Conservation (phyloP, 177 flowering plant genomes). For the Vitis hybrid region DNA sequence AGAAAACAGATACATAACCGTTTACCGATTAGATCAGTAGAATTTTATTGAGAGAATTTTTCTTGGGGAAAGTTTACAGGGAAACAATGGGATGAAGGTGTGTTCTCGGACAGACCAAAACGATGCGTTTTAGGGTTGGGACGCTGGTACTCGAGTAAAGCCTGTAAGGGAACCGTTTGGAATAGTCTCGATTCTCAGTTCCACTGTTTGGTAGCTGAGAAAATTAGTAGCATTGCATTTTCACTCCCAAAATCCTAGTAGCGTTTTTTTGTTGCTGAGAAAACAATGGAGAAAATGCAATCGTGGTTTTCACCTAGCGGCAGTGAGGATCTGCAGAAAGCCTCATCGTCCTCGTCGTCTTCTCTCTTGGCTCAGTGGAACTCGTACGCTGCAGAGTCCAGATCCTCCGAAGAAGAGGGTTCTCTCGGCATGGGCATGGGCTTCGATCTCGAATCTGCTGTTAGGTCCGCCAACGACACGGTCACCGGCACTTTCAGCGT, state of each 20-base stretch:
- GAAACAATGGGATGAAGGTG: too few species aligned
- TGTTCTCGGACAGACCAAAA: too few species aligned
- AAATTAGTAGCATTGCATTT: too few species aligned
- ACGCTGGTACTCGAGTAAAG: too few species aligned
- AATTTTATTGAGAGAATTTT: too few species aligned
- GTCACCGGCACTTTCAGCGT: conserved; percentile 60
- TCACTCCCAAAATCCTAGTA: too few species aligned
- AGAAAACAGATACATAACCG: too few species aligned
- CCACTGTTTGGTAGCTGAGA: too few species aligned
- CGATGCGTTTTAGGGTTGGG: neutral
- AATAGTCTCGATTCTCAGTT: too few species aligned
- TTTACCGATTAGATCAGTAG: too few species aligned
- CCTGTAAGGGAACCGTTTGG: too few species aligned
- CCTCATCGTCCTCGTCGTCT: conserved; percentile 21
- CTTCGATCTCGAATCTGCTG: conserved; percentile 61
- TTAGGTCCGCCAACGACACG: conserved; percentile 60
- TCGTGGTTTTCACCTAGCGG: conserved; percentile 41
- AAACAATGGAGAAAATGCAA: conserved; percentile 27
- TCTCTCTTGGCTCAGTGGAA: conserved; percentile 74
- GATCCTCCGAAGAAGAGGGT: conserved; percentile 27
- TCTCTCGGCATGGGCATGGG: conserved; percentile 25
- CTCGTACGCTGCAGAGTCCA: conserved; percentile 50
- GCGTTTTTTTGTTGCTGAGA: neutral
- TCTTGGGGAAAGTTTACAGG: too few species aligned
- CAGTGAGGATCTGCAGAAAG: conserved; percentile 19